Evolutionary conservation across 345 rosid genomes (phyloP).

Genomic region (Kandelia obovata): DNA sequence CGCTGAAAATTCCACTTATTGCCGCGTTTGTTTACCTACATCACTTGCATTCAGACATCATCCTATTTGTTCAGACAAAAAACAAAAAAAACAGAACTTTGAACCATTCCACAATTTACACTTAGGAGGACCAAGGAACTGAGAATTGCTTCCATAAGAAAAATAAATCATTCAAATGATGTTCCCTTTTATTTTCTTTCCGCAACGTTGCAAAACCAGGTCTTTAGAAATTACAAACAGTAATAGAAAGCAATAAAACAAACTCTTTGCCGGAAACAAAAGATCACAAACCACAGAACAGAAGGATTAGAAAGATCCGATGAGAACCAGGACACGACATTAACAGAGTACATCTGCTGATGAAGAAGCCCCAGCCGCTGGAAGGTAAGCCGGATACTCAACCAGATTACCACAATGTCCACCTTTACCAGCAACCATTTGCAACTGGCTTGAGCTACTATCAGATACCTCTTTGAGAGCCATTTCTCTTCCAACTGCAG

Average conservation of each 20-base stretch:
- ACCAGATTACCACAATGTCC: conserved; percentile 31
- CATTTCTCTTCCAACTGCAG: conserved; percentile 41
- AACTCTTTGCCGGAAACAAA: background rate
- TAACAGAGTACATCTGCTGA: conserved; percentile 41
- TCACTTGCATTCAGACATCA: background rate
- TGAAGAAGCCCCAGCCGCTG: conserved; percentile 33
- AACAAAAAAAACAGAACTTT: background rate
- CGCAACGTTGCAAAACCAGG: background rate
- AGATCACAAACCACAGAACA: conserved; percentile 7
- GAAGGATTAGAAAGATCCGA: background rate
- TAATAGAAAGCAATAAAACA: background rate
- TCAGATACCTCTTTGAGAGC: conserved; percentile 17
- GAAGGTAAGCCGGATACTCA: conserved; percentile 37
- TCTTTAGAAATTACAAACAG: conserved; percentile 1
- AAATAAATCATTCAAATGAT: conserved; percentile 8
- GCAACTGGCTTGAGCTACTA: conserved; percentile 16
- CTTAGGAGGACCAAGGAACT: no score
- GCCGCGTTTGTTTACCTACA: no score
- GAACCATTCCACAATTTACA: background rate
- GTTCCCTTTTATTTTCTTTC: conserved; percentile 11
- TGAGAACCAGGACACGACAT: conserved; percentile 9
- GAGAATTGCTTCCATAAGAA: background rate
- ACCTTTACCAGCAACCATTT: conserved; percentile 22
- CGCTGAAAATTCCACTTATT: no score
- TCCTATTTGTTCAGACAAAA: no score